Evolutionary conservation across 768 basidiomycete genomes (phyloP), one percentile per base, ranked within the genome.

Genomic region (Daedaleopsis nitida): DNA sequence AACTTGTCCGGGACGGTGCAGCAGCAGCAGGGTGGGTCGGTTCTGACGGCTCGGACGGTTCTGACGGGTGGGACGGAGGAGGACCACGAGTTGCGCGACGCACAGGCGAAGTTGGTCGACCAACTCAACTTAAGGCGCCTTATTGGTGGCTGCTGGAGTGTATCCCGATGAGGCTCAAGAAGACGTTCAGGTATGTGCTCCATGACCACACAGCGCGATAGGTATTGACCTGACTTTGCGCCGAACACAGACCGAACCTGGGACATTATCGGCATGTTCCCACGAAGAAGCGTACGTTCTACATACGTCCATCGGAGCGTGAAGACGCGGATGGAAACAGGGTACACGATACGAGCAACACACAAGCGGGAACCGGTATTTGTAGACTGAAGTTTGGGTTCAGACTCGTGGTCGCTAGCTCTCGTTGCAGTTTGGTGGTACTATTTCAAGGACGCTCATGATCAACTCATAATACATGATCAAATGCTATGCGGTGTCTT

Each of bases 141-240:
- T 54, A 49, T 0, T 91, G 89, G 90, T 91, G 90, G 89, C 64
- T 85, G 24, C 73, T 92, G 34, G 89, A 92, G 70, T 56, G 77
- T 9, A n/a, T 79, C 19, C 76, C 76, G 38, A 57, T 72, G 32
- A 56, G 42, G 51, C 50, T 19, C 39, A 50, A 64, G 44, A 43
- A 59, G 64, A 60, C 27, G 27, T 64, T 56, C 12, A 19, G 44
- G 24, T 51, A 47, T 54, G 43, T 57, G 51, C 52, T 3, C 43
- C 10, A 13, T 37, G n/a, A n/a, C 24, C 5, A 13, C 4, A 48
- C 21, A 5, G 47, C 21, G 19, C 13, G 12, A 10, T 13, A 0
- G 2, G 3, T 11, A 10, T 16, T 24, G 47, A 49, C 23, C 47
- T 49, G 47, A 49, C 47, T 21, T 49, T 27, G 47, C 23, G 23